Conservation (phyloP, 78 protist species). For the Guillardia theta region DNA sequence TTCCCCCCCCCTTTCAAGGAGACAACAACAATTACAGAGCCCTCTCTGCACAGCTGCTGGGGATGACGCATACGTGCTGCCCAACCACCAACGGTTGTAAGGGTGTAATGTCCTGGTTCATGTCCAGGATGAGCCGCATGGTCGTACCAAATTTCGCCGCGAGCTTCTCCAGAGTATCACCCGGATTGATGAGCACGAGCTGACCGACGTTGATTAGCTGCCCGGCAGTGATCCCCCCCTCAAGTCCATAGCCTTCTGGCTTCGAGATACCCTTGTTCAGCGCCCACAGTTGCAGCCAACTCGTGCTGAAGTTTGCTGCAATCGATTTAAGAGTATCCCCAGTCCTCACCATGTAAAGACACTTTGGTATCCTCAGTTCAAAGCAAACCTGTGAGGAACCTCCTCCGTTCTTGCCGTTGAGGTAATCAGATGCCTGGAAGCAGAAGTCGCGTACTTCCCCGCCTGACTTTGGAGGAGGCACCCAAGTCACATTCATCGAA, state of each 20-base stretch:
- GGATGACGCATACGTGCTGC: background rate
- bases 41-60: background rate
- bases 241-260: background rate
- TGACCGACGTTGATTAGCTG: background rate
- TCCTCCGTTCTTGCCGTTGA: background rate
- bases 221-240: background rate
- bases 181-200: background rate
- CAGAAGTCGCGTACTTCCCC: background rate
- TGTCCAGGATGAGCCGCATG: background rate
- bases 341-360: background rate
- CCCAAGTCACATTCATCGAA: background rate
- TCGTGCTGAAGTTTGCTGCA: background rate
- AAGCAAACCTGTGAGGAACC: background rate
- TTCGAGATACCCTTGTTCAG: background rate
- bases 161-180: background rate
- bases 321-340: background rate
- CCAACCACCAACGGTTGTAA: background rate
- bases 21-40: too few species aligned
- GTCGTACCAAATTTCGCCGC: conserved; percentile 10
- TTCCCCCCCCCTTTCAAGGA: too few species aligned
- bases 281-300: background rate
- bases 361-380: background rate
- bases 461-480: background rate
- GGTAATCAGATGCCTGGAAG: background rate
- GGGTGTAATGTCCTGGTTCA: background rate